A percentile compares a stretch with the other conserved stretches of the same genome.
phyloP scores from a whole-genome alignment of 192 early-diverging fungal genomes.

The Glomus cerebriforme region DNA sequence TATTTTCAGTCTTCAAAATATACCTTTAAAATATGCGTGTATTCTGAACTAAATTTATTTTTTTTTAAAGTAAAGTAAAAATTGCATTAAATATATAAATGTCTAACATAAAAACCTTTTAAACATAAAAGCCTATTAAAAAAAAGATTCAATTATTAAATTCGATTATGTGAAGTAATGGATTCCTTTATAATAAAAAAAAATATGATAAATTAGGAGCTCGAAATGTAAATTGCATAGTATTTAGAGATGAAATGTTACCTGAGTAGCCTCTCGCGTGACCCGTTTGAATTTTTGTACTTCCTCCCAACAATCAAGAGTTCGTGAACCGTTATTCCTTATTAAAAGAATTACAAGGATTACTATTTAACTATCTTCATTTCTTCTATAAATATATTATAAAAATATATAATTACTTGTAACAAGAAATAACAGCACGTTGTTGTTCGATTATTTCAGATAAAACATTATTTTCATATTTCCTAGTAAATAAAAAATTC shows the following conservation, averaged over 20 bases:
- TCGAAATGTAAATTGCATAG: neutral
- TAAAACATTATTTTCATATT: constrained; percentile 19
- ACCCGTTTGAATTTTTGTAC: constrained; percentile 10
- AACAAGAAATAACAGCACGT: constrained; percentile 17
- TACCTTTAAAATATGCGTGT: too few species aligned
- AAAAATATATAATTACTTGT: neutral
- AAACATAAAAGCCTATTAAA: too few species aligned
- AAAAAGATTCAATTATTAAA: too few species aligned
- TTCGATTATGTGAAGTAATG: neutral
- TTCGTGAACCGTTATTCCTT: constrained; percentile 12
- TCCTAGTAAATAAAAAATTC: constrained; percentile 9
- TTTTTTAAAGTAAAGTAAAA: too few species aligned
- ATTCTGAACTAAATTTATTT: too few species aligned
- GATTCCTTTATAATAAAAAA: neutral
- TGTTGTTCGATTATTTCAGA: constrained; percentile 13
- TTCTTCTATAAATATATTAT: neutral
- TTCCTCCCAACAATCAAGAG: constrained; percentile 19
- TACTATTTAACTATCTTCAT: neutral
- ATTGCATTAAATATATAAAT: too few species aligned
- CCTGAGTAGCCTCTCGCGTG: neutral
- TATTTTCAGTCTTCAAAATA: too few species aligned
- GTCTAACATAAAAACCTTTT: too few species aligned
- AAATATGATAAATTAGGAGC: neutral
- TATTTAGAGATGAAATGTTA: neutral
- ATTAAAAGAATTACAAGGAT: neutral